phyloP scores from a whole-genome alignment of 192 early-diverging fungal genomes.

The Jimgerdemannia flammicorona region DNA sequence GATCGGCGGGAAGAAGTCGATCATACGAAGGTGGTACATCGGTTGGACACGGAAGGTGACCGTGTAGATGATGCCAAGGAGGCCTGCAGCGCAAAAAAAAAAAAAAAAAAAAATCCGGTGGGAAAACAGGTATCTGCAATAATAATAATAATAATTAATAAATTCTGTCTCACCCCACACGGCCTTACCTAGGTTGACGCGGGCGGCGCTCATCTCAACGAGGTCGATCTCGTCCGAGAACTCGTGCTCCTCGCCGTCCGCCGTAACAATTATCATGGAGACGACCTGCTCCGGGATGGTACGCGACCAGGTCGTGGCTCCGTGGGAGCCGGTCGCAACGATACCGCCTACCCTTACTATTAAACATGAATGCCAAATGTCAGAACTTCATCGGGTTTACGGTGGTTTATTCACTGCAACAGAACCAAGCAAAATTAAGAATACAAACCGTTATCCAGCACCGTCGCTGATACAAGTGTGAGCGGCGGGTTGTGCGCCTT shows the following conservation, averaged over 20 bases:
- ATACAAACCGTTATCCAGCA: slow-evolving; percentile 10
- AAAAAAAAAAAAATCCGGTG: neutral
- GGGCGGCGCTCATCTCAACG: slow-evolving; percentile 22
- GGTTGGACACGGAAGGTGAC: slow-evolving; percentile 28
- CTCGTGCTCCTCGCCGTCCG: slow-evolving; percentile 17
- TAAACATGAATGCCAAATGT: slow-evolving; percentile 18
- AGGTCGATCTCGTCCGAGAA: slow-evolving; percentile 19
- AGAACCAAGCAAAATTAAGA: neutral
- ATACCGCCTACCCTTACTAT: neutral
- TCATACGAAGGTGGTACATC: slow-evolving; percentile 37
- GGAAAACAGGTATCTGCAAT: too few relatives aligned
- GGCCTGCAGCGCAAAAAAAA: slow-evolving; percentile 13
- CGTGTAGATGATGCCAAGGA: slow-evolving; percentile 32
- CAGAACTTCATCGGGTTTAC: neutral
- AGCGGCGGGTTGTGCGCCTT: slow-evolving; percentile 26
- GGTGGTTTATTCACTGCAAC: neutral
- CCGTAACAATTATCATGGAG: slow-evolving; percentile 25
- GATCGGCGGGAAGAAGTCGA: slow-evolving; percentile 15
- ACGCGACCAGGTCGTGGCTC: slow-evolving; percentile 19
- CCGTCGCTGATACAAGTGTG: slow-evolving; percentile 18
- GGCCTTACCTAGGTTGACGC: slow-evolving; percentile 24
- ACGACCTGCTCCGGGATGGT: slow-evolving; percentile 26
- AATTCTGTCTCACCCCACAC: neutral
- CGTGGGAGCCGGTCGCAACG: slow-evolving; percentile 13
- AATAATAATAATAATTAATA: too few relatives aligned